phyloP scores from a whole-genome alignment of 495 filamentous ascomycete species.

The Aspergillus biplanus region DNA sequence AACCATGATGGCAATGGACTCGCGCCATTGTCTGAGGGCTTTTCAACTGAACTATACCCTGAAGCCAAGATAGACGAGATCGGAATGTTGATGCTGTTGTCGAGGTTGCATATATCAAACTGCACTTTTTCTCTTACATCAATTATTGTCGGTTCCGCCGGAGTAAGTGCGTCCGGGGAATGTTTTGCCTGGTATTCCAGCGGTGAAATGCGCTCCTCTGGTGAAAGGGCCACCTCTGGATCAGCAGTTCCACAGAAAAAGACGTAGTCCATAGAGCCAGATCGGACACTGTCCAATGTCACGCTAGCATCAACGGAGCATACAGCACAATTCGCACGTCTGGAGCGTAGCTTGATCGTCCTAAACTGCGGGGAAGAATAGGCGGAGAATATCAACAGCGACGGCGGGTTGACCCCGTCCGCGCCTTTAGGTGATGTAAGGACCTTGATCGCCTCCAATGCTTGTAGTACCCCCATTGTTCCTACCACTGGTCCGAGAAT shows the following conservation, averaged over 20 bases:
- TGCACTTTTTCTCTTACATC: constrained; percentile 86
- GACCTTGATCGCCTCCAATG: constrained; percentile 85
- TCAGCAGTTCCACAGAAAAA: constrained; percentile 70
- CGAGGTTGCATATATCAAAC: constrained; percentile 77
- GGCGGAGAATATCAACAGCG: constrained; percentile 75
- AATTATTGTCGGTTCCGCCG: constrained; percentile 57
- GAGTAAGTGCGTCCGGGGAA: constrained; percentile 5
- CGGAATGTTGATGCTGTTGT: constrained; percentile 77
- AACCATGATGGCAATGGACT: constrained; percentile 46
- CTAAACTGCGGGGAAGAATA: constrained; percentile 70
- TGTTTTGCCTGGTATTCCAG: constrained; percentile 48
- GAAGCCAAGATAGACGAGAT: constrained; percentile 44
- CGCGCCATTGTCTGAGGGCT: constrained; percentile 19
- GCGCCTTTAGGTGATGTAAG: constrained; percentile 47
- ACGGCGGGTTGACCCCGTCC: constrained; percentile 30
- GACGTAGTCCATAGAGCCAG: constrained; percentile 73
- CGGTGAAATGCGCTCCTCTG: constrained; percentile 66
- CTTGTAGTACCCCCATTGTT: constrained; percentile 90
- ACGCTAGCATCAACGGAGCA: constrained; percentile 69
- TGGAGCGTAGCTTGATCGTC: constrained; percentile 68
- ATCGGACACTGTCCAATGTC: constrained; percentile 60
- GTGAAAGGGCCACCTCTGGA: constrained; percentile 54
- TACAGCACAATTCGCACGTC: constrained; percentile 69
- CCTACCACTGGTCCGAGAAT: constrained; percentile 93
- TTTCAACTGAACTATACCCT: neutral